A percentile compares a stretch with the other conserved stretches of the same genome.
These are phyloP conservation scores for Populus tomentosa DNA, from an alignment of 441 rosid genomes.

Conservation along the genomic window DNA sequence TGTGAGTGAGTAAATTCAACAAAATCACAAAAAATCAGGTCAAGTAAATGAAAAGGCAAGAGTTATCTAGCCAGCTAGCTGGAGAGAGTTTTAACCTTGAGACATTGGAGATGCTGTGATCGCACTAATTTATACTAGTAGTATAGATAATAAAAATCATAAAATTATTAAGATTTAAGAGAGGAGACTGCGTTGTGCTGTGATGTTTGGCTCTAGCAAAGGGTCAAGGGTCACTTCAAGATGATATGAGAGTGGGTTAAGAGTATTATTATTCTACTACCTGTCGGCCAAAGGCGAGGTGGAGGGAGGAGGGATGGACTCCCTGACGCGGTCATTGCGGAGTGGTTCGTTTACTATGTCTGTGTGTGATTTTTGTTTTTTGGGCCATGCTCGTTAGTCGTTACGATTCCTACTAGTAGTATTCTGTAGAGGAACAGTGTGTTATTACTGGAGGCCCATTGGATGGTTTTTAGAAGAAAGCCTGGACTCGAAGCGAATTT, in stretches of 20 bases:
- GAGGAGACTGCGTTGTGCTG: neutral
- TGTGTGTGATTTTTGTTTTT: neutral
- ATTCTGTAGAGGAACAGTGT: too few species aligned
- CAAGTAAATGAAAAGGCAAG: slow-evolving; percentile 1
- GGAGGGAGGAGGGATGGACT: neutral
- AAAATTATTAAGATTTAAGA: too few species aligned
- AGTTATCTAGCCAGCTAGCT: neutral
- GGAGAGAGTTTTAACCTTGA: slow-evolving; percentile 34
- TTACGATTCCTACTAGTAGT: neutral
- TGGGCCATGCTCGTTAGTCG: too few species aligned
- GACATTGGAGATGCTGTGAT: slow-evolving; percentile 27
- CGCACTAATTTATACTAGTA: neutral
- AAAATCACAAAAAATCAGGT: slow-evolving; percentile 21
- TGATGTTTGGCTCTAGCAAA: slow-evolving; percentile 20
- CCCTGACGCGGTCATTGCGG: neutral
- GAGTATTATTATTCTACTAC: too few species aligned
- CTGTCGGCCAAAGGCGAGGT: neutral
- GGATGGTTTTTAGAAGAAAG: neutral
- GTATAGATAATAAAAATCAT: too few species aligned
- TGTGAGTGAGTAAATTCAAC: slow-evolving; percentile 24
- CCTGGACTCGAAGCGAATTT: neutral
- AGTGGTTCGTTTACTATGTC: neutral
- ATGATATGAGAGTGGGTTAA: neutral
- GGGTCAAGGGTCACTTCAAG: slow-evolving; percentile 21
- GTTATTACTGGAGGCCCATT: neutral